Base-by-base conservation (phyloP, 345 rosid species). In the Reutealis trisperma region DNA sequence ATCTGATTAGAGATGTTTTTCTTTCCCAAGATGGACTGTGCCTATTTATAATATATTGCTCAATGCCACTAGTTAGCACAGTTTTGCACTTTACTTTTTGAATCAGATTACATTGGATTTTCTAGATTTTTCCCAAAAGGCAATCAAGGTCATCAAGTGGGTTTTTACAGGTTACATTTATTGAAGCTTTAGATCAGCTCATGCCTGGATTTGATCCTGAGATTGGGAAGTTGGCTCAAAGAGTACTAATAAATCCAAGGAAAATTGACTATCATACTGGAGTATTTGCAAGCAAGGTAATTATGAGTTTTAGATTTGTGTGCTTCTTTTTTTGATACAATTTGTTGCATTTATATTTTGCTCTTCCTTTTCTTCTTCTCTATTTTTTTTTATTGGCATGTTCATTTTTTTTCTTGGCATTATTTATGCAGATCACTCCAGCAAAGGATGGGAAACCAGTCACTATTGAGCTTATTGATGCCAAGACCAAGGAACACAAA, bases 141-240 rank as follows among this genome's bases (percentile, higher is more conserved):
- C 69, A 71, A 75, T 52, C 52, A 37, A 70, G 70, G 7, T 73
- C 54, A 67, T 80, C 27, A 57, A 73, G 44, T 72, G 59, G 25
- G 16, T 51, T 68, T 76, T 0, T 82, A 80, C 89, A 96, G 99
- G 99, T 94, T 69, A 96, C 99, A 55, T 96, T 96, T 77, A 71
- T 96, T 79, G 99, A 96, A 88, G 99, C 98, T 52, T 79, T 96
- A 73, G 98, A 96, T 86, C 98, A 93, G 86, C 90, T 96, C 45
- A 96, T 96, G 99, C 99, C 99, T 77, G 98, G 99, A 81, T 96
- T 96, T 91, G 99, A 96, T 84, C 99, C 99, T 67, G 99, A 96
- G 85, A 96, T 93, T 75, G 88, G 98, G 61, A 96, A 96, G 84
- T 80, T 96, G 80, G 99, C 99, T 64, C 99, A 96, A 81, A 88